phyloP scores from a whole-genome alignment of 176 grass and related monocot genomes.

The Oryza brachyantha region DNA sequence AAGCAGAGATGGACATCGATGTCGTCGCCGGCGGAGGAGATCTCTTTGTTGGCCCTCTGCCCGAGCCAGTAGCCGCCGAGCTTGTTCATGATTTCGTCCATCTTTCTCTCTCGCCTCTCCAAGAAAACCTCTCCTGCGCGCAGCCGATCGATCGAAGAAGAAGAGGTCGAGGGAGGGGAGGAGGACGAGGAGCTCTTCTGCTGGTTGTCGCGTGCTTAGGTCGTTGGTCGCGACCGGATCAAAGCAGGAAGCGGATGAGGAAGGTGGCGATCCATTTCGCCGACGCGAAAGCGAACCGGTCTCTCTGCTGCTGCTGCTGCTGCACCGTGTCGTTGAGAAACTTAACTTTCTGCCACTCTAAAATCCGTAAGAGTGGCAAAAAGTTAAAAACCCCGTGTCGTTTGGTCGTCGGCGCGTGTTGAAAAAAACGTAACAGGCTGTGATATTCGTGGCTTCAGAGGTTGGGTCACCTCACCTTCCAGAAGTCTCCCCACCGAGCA shows the following conservation, averaged over 20 bases:
- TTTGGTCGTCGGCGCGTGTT: slow-evolving; percentile 25
- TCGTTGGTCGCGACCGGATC: slow-evolving; percentile 40
- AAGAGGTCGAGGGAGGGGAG: slow-evolving; percentile 20
- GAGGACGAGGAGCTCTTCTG: background rate
- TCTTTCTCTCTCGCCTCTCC: slow-evolving; percentile 4
- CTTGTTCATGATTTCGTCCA: slow-evolving; percentile 88
- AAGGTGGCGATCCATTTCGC: background rate
- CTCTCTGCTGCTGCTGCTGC: background rate
- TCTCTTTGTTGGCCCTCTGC: slow-evolving; percentile 66
- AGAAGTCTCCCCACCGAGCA: background rate
- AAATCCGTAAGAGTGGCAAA: no score
- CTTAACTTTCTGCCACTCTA: no score
- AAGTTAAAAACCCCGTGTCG: no score
- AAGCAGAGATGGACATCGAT: slow-evolving; percentile 42
- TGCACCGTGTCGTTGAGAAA: background rate
- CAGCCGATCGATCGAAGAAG: background rate
- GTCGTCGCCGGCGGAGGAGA: slow-evolving; percentile 74
- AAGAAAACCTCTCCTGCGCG: no score
- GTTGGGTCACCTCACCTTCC: background rate
- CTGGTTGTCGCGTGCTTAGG: background rate
- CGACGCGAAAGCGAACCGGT: slow-evolving; percentile 36
- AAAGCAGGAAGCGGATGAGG: slow-evolving; percentile 20
- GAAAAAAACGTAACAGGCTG: background rate
- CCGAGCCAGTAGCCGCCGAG: slow-evolving; percentile 66
- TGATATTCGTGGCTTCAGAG: background rate